Conservation (phyloP, 768 basidiomycete genomes). For the Russula earlei region DNA sequence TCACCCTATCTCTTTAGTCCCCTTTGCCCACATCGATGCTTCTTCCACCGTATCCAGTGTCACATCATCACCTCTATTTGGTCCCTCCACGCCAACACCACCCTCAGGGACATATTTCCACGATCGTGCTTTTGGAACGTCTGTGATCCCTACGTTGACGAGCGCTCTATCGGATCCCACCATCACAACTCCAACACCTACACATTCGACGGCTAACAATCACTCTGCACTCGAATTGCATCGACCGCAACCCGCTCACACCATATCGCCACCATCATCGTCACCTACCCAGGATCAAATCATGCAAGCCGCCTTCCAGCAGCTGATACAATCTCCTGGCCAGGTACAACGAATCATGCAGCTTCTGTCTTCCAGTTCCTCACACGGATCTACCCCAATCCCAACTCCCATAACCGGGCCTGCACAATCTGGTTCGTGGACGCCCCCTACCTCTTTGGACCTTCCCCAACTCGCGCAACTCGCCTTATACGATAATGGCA, state of each 20-base stretch:
- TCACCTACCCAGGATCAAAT: conserved; percentile 15
- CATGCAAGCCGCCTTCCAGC: conserved; percentile 21
- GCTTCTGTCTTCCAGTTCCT: conserved; percentile 15
- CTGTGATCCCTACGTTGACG: not conserved
- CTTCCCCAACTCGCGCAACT: conserved; percentile 21
- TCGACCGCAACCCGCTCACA: conserved; percentile 5
- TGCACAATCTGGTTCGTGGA: conserved; percentile 9
- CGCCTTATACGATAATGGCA: conserved; percentile 19
- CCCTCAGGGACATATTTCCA: not conserved
- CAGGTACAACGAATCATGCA: conserved; percentile 25
- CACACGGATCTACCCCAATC: not conserved
- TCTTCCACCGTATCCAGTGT: conserved; percentile 11
- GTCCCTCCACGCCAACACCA: not conserved
- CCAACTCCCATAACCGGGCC: conserved; percentile 1
- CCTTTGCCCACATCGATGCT: conserved; percentile 16
- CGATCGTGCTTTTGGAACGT: not conserved
- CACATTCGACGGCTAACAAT: not conserved
- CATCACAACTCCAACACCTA: not conserved
- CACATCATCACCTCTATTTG: conserved; percentile 3
- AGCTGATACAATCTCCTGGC: conserved; percentile 22
- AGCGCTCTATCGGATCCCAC: not conserved
- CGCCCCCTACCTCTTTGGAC: conserved; percentile 19
- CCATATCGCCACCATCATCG: not conserved
- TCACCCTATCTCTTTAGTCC: not conserved
- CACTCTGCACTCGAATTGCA: conserved; percentile 18